Evolutionary conservation across 345 rosid genomes (phyloP).

Genomic region (Viola odorata): DNA sequence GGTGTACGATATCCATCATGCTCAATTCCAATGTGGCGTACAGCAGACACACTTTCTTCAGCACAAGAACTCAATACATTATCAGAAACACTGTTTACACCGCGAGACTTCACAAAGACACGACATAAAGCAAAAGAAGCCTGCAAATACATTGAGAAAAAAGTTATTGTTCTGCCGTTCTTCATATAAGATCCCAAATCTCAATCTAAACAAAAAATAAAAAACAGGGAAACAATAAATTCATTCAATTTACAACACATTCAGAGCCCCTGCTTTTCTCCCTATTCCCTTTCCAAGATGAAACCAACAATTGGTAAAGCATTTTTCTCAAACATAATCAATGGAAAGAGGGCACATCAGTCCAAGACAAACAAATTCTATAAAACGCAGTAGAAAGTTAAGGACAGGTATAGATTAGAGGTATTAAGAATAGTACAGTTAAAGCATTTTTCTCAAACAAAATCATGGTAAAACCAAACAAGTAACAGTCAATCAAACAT

Average conservation of each 20-base stretch:
- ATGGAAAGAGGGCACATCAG: no score
- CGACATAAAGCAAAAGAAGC: conserved; percentile 49
- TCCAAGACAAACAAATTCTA: no score
- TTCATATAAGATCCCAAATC: not conserved
- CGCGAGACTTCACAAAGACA: conserved; percentile 33
- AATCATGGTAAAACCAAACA: no score
- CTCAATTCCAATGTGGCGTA: conserved; percentile 30
- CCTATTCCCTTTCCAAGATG: no score
- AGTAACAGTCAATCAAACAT: not conserved
- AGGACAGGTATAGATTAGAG: no score
- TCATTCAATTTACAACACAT: not conserved
- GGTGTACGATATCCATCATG: conserved; percentile 28
- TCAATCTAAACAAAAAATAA: not conserved
- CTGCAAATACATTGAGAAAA: conserved; percentile 11
- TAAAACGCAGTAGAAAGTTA: no score
- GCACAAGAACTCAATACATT: conserved; percentile 33
- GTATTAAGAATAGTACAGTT: no score
- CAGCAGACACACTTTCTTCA: conserved; percentile 38
- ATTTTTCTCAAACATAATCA: no score
- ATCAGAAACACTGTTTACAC: conserved; percentile 29
- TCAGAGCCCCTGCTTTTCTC: no score
- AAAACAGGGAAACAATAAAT: not conserved
- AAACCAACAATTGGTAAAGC: no score
- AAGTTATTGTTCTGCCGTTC: not conserved
- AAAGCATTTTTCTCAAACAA: no score